Conservation (phyloP, 73 alveolate species). For the Tetrahymena borealis region DNA sequence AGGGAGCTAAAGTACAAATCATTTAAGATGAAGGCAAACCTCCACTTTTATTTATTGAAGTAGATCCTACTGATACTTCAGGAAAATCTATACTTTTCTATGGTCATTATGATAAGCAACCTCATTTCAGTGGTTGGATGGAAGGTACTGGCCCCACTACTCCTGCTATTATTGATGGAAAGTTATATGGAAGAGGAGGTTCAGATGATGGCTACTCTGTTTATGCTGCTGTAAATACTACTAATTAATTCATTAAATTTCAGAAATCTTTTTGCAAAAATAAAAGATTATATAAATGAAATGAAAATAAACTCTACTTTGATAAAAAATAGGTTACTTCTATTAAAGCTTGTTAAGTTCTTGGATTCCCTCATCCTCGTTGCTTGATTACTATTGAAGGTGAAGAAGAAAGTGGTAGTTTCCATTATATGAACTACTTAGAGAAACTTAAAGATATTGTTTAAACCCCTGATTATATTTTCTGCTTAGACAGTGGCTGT, state of each 20-base stretch:
- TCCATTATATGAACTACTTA: slow-evolving; percentile 59
- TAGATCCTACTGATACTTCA: slow-evolving; percentile 46
- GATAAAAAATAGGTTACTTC: background rate
- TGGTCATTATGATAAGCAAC: slow-evolving; percentile 74
- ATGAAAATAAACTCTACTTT: background rate
- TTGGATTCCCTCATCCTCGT: slow-evolving; percentile 57
- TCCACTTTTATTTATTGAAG: slow-evolving; percentile 53
- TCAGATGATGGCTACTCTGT: slow-evolving; percentile 77
- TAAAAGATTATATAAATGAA: too few species aligned
- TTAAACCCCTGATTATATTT: slow-evolving; percentile 70
- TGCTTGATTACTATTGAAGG: slow-evolving; percentile 56
- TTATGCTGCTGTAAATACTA: slow-evolving; percentile 44
- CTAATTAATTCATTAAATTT: background rate
- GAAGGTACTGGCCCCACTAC: slow-evolving; percentile 61
- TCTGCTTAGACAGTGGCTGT: slow-evolving; percentile 81
- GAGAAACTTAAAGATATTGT: slow-evolving; percentile 43
- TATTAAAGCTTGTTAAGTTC: slow-evolving; percentile 53
- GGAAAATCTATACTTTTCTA: slow-evolving; percentile 54
- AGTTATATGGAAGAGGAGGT: slow-evolving; percentile 78
- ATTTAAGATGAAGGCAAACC: slow-evolving; percentile 58
- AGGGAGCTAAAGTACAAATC: slow-evolving; percentile 53
- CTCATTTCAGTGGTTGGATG: slow-evolving; percentile 71
- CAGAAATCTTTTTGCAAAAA: too few species aligned
- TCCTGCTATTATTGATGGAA: slow-evolving; percentile 62
- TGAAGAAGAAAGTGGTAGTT: slow-evolving; percentile 82